Evolutionary conservation across 805 yeast genomes (phyloP).

Genomic region (Osmozyma mogii): DNA sequence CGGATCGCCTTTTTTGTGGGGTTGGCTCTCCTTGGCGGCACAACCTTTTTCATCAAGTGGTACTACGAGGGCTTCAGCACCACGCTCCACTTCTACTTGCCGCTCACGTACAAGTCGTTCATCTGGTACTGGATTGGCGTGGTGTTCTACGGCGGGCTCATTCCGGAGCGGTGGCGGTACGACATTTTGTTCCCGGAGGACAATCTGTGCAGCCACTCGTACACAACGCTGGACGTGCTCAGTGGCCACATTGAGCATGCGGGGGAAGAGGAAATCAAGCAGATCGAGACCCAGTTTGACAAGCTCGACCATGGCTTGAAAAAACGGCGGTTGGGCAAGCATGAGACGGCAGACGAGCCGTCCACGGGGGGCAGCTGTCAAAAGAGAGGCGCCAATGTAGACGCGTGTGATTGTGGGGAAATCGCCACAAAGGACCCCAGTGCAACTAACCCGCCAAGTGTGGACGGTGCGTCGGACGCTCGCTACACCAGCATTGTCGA

Average conservation of each 20-base stretch:
- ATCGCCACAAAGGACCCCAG: slow-evolving; percentile 2
- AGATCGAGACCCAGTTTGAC: slow-evolving; percentile 21
- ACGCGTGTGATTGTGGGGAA: slow-evolving; percentile 1
- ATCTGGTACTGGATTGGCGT: slow-evolving; percentile 77
- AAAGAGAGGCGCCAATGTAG: too few species aligned
- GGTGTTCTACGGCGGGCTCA: slow-evolving; percentile 73
- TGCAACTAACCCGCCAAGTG: background rate
- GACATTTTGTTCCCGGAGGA: slow-evolving; percentile 53
- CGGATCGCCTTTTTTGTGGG: slow-evolving; percentile 76
- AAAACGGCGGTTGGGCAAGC: background rate
- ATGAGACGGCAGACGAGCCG: background rate
- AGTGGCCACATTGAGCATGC: slow-evolving; percentile 26
- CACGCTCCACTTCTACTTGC: slow-evolving; percentile 51
- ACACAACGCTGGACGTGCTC: slow-evolving; percentile 23
- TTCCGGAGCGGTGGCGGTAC: slow-evolving; percentile 83
- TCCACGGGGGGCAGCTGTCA: too few species aligned
- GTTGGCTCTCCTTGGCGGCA: slow-evolving; percentile 66
- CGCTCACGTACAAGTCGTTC: slow-evolving; percentile 61
- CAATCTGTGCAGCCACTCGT: slow-evolving; percentile 13
- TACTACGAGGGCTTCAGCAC: slow-evolving; percentile 46
- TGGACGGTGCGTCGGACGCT: slow-evolving; percentile 10
- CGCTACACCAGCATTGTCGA: slow-evolving; percentile 23
- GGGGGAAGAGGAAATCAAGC: slow-evolving; percentile 32
- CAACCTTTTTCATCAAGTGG: slow-evolving; percentile 52
- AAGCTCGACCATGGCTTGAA: slow-evolving; percentile 3